phyloP scores from a whole-genome alignment of 1,284 basidiomycete genomes.

The Afroboletus lepidellus region DNA sequence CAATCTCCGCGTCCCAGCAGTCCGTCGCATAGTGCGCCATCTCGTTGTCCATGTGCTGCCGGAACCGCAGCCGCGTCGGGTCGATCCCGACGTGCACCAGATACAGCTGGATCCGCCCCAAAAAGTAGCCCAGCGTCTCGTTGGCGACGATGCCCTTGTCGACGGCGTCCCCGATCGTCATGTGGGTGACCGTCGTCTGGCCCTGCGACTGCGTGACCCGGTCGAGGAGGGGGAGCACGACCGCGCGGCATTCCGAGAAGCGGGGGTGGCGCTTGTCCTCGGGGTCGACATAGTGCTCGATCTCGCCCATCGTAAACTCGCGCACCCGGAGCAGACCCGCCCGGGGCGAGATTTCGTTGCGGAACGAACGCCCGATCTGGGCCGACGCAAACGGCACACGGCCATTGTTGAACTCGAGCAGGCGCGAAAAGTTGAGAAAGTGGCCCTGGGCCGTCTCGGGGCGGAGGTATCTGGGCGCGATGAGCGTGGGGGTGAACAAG shows the following conservation, averaged over 20 bases:
- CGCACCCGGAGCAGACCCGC: constrained; percentile 95
- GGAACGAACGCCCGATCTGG: constrained; percentile 94
- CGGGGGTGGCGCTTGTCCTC: constrained; percentile 86
- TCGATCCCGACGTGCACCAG: constrained; percentile 92
- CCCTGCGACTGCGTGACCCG: constrained; percentile 83
- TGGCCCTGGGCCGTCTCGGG: constrained; percentile 99
- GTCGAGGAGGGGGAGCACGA: constrained; percentile 79
- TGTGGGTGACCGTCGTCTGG: constrained; percentile 60
- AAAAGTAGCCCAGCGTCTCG: constrained; percentile 96
- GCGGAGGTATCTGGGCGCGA: constrained; percentile 73
- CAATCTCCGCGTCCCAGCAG: constrained; percentile 99
- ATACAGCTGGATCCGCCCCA: constrained; percentile 92
- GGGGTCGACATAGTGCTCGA: constrained; percentile 98
- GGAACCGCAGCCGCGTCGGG: constrained; percentile 83
- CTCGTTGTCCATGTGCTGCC: constrained; percentile 96
- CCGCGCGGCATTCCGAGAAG: constrained; percentile 80
- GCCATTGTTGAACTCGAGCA: constrained; percentile 98
- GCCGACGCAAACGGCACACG: constrained; percentile 96
- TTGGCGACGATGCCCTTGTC: constrained; percentile 88
- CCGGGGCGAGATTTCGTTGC: constrained; percentile 97
- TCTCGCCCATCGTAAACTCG: constrained; percentile 99
- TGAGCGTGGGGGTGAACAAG: not conserved
- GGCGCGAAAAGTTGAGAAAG: constrained; percentile 97
- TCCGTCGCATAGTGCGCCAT: constrained; percentile 99
- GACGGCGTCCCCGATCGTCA: constrained; percentile 90